Percentiles rank a stretch among this genome's conserved stretches.
Evolutionary conservation across 495 filamentous ascomycete genomes (phyloP).

Genomic region (Friedmanniomyces endolithicus): DNA sequence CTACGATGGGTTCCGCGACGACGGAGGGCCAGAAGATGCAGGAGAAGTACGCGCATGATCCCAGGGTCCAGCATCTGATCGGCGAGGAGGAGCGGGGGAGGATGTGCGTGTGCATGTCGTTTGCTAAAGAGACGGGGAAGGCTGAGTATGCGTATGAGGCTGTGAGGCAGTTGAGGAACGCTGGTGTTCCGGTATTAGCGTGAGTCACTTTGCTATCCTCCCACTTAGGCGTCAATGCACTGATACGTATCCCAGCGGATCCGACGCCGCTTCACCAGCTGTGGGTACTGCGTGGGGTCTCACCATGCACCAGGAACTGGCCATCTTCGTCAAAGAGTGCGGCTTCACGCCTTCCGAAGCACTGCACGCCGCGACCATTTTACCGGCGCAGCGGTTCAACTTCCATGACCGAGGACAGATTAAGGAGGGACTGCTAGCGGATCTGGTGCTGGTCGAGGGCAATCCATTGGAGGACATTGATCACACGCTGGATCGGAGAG

Average conservation of each 20-base stretch:
- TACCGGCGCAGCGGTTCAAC: slow-evolving; percentile 25
- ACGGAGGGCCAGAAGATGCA: slow-evolving; percentile 25
- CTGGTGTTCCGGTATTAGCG: slow-evolving; percentile 27
- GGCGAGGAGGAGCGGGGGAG: slow-evolving; percentile 18
- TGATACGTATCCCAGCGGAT: slow-evolving; percentile 18
- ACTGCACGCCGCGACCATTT: slow-evolving; percentile 23
- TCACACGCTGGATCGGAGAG: slow-evolving; percentile 26
- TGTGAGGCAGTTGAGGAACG: slow-evolving; percentile 25
- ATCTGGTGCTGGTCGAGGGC: slow-evolving; percentile 28
- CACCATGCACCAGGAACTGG: slow-evolving; percentile 27
- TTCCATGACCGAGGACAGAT: slow-evolving; percentile 28
- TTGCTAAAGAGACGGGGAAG: slow-evolving; percentile 15
- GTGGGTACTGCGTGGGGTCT: slow-evolving; percentile 29
- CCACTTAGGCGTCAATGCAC: not conserved
- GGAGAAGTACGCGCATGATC: slow-evolving; percentile 27
- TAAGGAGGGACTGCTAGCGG: slow-evolving; percentile 24
- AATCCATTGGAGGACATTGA: slow-evolving; percentile 30
- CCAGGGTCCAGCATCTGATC: slow-evolving; percentile 21
- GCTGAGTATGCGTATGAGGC: slow-evolving; percentile 27
- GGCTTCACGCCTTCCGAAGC: slow-evolving; percentile 29
- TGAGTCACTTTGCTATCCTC: slow-evolving; percentile 7
- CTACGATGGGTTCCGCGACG: slow-evolving; percentile 24
- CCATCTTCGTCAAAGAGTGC: slow-evolving; percentile 25
- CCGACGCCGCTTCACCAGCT: slow-evolving; percentile 27
- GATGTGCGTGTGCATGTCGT: slow-evolving; percentile 25